phyloP scores from a whole-genome alignment of 2,329 filamentous ascomycete species.

The Penicillium sp. region DNA sequence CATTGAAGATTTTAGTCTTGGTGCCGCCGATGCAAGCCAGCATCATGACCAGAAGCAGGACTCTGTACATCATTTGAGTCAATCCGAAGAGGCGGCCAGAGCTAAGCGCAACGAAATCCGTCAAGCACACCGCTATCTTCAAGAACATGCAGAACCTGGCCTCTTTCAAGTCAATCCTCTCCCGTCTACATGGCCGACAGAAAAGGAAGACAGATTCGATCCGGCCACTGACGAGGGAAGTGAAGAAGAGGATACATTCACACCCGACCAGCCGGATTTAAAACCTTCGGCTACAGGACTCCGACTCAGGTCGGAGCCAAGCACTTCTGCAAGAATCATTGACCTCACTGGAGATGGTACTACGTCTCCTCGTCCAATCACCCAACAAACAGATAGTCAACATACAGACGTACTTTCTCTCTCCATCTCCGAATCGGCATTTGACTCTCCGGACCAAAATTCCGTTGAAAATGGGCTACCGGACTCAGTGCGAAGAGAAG shows the following conservation, averaged over 20 bases:
- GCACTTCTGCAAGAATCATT: constrained; percentile 1
- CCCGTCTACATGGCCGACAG: constrained; percentile 29
- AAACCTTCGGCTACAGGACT: background rate
- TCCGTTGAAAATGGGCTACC: background rate
- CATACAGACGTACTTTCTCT: constrained; percentile 22
- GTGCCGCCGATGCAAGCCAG: background rate
- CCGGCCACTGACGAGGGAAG: background rate
- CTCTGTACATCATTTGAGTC: background rate
- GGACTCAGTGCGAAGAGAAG: background rate
- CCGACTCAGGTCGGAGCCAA: background rate
- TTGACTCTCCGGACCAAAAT: constrained; percentile 11
- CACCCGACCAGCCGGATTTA: background rate
- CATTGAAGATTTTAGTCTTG: constrained; percentile 6
- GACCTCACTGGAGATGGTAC: constrained; percentile 2
- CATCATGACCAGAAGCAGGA: background rate
- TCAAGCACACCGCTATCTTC: constrained; percentile 29
- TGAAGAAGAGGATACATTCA: background rate
- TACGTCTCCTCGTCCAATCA: background rate
- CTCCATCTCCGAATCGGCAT: constrained; percentile 20
- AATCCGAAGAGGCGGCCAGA: constrained; percentile 9
- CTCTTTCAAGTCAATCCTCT: constrained; percentile 29
- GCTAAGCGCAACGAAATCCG: constrained; percentile 26
- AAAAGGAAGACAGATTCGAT: constrained; percentile 9
- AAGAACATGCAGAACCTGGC: constrained; percentile 18
- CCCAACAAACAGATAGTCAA: constrained; percentile 19